Conservation (phyloP, 169 alveolate genomes). For the Neospora caninum region DNA sequence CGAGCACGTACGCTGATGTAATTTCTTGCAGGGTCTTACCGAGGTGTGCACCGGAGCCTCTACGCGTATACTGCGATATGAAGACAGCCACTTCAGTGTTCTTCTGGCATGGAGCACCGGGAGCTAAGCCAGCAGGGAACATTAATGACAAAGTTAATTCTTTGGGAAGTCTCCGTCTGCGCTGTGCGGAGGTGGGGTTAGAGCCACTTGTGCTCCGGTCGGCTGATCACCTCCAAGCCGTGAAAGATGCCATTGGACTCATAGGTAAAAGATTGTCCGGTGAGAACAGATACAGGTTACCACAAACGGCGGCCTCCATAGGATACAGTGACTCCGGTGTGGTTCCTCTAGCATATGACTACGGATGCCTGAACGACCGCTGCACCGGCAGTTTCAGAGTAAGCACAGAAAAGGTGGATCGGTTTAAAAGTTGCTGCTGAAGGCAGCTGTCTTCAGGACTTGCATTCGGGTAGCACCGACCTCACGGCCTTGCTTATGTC, state of each 20-base stretch:
- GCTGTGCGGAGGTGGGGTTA: constrained; percentile 76
- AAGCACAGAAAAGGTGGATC: neutral
- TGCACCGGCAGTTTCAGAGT: constrained; percentile 86
- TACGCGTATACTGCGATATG: constrained; percentile 91
- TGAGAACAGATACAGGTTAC: neutral
- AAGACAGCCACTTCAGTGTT: constrained; percentile 70
- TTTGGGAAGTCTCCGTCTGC: constrained; percentile 66
- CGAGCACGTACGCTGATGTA: neutral
- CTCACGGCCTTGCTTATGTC: constrained; percentile 58
- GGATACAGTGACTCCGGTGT: constrained; percentile 78
- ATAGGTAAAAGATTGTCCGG: constrained; percentile 21
- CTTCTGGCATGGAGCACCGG: constrained; percentile 71
- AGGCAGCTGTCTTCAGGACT: constrained; percentile 22
- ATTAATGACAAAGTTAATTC: constrained; percentile 59
- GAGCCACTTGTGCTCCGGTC: constrained; percentile 73
- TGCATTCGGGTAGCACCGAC: constrained; percentile 64
- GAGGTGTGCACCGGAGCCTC: constrained; percentile 89
- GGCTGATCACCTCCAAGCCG: constrained; percentile 63
- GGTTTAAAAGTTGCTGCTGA: neutral
- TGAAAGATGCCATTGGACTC: constrained; percentile 36
- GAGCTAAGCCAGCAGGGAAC: constrained; percentile 32
- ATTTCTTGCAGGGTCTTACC: constrained; percentile 77
- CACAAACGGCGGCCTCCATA: neutral
- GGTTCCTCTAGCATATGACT: constrained; percentile 89
- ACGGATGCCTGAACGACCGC: constrained; percentile 81